phyloP scores from a whole-genome alignment of 371 early-diverging fungal genomes.

The Paraphysoderma sedebokerense region DNA sequence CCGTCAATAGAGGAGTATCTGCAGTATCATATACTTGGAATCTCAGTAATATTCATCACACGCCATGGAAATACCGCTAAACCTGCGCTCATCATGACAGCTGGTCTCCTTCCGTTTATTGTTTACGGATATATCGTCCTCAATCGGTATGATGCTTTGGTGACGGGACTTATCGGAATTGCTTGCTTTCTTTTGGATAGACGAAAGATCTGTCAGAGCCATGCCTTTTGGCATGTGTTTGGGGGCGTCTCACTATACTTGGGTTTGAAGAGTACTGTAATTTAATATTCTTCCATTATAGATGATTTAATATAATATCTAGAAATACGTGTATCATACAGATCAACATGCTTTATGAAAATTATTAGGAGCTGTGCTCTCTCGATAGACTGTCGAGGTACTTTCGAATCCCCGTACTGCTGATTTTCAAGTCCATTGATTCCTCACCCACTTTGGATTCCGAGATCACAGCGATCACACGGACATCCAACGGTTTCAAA shows the following conservation, averaged over 20 bases:
- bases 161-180: not conserved
- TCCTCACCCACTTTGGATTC: slow-evolving; percentile 12
- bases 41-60: no score
- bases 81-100: not conserved
- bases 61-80: no score
- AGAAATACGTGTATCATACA: no score
- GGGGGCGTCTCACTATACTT: not conserved
- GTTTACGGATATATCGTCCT: not conserved
- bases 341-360: no score
- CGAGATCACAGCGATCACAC: slow-evolving; percentile 53
- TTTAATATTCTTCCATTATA: no score
- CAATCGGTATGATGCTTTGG: not conserved
- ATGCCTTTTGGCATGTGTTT: not conserved
- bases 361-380: no score
- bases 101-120: not conserved
- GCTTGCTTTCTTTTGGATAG: not conserved
- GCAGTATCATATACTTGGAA: no score
- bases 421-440: slow-evolving; percentile 41
- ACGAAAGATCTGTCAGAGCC: not conserved
- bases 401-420: slow-evolving; percentile 42
- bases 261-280: not conserved
- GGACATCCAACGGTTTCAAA: slow-evolving; percentile 37
- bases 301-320: no score
- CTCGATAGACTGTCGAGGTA: no score
- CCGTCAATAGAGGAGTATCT: not conserved